Evolutionary conservation across 805 yeast genomes (phyloP).

Genomic region (Monosporozyma servazzii): DNA sequence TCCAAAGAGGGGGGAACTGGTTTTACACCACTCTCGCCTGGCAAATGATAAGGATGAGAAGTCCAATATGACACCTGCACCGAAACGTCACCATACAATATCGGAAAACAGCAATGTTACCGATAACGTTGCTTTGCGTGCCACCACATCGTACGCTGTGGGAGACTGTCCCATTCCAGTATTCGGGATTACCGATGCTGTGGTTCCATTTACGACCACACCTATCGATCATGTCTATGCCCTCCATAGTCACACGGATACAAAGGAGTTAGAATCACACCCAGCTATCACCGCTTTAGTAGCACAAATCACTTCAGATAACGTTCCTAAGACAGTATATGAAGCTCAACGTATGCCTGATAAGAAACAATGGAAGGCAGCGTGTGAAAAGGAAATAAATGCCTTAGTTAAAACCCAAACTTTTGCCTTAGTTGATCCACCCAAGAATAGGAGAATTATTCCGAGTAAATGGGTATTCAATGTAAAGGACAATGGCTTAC

Average conservation of each 20-base stretch:
- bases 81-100: too few species aligned
- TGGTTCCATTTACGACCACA: too few species aligned
- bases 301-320: neutral
- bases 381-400: slow-evolving; percentile 2
- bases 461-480: slow-evolving; percentile 16
- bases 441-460: slow-evolving; percentile 6
- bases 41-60: neutral
- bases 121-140: too few species aligned
- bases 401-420: slow-evolving; percentile 5
- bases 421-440: slow-evolving; percentile 6
- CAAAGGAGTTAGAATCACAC: too few species aligned
- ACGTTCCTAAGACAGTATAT: neutral
- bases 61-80: too few species aligned
- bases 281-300: neutral
- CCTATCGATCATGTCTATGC: too few species aligned
- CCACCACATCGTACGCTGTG: too few species aligned
- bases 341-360: neutral
- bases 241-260: too few species aligned
- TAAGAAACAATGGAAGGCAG: slow-evolving; percentile 2
- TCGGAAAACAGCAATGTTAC: too few species aligned
- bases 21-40: neutral
- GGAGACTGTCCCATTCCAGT: too few species aligned
- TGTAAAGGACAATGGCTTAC: slow-evolving; percentile 6
- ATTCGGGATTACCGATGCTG: too few species aligned
- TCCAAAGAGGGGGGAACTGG: too few species aligned